phyloP scores from a whole-genome alignment of 805 yeast genomes.

The Metschnikowia lachancei region DNA sequence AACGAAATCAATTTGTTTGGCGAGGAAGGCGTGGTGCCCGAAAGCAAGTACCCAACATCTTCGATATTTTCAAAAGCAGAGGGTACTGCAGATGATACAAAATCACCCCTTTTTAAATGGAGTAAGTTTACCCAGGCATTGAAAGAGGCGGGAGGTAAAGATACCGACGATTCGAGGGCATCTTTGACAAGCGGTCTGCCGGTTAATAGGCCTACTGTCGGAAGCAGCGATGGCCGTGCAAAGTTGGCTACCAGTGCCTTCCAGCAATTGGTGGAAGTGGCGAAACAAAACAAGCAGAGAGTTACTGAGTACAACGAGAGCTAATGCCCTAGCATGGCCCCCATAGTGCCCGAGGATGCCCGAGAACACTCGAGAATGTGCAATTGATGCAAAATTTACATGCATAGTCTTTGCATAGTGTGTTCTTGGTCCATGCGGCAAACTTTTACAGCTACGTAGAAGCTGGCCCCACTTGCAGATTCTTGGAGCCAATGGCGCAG shows the following conservation, averaged over 20 bases:
- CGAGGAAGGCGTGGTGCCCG: conserved; percentile 26
- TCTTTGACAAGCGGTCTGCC: conserved; percentile 20
- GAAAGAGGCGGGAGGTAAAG: conserved; percentile 15
- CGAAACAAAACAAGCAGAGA: conserved; percentile 56
- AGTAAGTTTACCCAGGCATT: conserved; percentile 26
- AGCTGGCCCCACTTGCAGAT: too few relatives aligned
- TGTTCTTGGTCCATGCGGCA: too few relatives aligned
- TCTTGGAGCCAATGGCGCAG: too few relatives aligned
- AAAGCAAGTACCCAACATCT: background rate
- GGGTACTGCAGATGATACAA: background rate
- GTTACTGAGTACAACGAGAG: conserved; percentile 22
- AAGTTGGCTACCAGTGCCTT: conserved; percentile 54
- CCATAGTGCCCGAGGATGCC: too few relatives aligned
- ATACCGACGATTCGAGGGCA: conserved; percentile 22
- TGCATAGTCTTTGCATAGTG: too few relatives aligned
- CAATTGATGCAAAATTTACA: too few relatives aligned
- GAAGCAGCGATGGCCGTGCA: background rate
- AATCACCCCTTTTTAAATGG: conserved; percentile 29
- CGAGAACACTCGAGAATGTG: too few relatives aligned
- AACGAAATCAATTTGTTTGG: conserved; percentile 44
- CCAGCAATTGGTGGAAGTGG: conserved; percentile 69
- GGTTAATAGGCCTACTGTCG: conserved; percentile 6
- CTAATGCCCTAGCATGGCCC: background rate
- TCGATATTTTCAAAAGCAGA: conserved; percentile 5
- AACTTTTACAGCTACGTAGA: too few relatives aligned